Evolutionary conservation across 257 asterid species (phyloP).

Genomic region (Parsonsia alboflavescens): DNA sequence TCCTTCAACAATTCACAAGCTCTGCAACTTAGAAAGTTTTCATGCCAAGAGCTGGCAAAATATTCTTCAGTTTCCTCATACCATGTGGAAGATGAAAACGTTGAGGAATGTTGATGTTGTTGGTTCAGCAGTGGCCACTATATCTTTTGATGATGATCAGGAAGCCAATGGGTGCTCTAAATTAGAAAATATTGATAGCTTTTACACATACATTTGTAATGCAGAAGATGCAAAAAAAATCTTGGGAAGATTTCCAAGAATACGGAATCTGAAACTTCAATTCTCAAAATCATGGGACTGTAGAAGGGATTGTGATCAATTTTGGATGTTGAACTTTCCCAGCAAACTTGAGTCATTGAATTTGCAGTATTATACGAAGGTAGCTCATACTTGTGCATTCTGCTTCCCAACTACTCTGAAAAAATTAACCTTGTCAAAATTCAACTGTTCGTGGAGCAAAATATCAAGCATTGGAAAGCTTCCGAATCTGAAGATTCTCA

Average conservation of each 20-base stretch:
- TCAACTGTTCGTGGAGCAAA: not conserved
- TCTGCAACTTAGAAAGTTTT: slow-evolving; percentile 2
- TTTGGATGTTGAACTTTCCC: not conserved
- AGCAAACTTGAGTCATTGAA: not conserved
- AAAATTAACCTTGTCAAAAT: not conserved
- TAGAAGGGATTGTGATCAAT: not conserved
- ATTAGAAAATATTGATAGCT: not conserved
- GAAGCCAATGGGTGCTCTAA: too few relatives aligned
- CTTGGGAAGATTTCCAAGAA: not conserved
- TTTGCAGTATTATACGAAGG: not conserved
- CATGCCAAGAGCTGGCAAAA: not conserved
- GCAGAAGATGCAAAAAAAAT: not conserved
- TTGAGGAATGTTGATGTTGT: not conserved
- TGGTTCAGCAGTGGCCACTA: not conserved
- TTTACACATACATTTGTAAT: not conserved
- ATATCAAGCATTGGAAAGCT: not conserved
- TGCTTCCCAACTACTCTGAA: not conserved
- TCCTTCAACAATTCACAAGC: not conserved
- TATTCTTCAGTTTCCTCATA: not conserved
- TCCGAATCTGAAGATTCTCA: not conserved
- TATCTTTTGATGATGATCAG: not conserved
- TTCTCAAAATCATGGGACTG: not conserved
- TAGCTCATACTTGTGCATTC: not conserved
- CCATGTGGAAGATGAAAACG: not conserved
- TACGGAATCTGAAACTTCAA: not conserved